phyloP scores from a whole-genome alignment of 331 rosid genomes.

The Malus hybrid region DNA sequence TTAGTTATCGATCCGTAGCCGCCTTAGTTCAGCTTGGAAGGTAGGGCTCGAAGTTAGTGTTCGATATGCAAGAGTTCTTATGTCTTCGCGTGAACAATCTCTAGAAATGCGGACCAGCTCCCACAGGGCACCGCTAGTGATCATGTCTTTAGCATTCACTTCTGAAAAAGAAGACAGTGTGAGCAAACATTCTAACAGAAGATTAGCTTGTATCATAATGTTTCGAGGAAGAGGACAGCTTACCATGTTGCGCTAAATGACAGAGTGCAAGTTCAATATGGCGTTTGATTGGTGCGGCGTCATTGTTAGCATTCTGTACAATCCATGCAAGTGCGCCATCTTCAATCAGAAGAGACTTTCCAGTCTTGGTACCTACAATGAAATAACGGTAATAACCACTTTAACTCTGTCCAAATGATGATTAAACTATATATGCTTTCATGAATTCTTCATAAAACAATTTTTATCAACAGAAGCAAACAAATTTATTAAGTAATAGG shows the following conservation, averaged over 20 bases:
- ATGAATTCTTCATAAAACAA: not conserved
- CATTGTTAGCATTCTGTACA: slow-evolving; percentile 89
- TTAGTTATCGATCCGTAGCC: slow-evolving; percentile 49
- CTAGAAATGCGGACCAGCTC: slow-evolving; percentile 86
- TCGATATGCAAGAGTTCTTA: slow-evolving; percentile 83
- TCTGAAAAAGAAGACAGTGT: slow-evolving; percentile 44
- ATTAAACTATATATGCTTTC: not conserved
- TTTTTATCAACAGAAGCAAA: not conserved
- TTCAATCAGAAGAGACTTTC: slow-evolving; percentile 83
- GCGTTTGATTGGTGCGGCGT: slow-evolving; percentile 83
- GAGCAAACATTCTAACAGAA: not conserved
- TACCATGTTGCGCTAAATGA: slow-evolving; percentile 97
- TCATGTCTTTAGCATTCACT: slow-evolving; percentile 89
- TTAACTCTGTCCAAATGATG: not conserved
- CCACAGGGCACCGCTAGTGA: slow-evolving; percentile 85
- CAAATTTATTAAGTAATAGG: not conserved
- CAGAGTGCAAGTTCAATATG: slow-evolving; percentile 96
- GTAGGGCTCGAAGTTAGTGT: slow-evolving; percentile 68
- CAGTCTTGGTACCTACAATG: slow-evolving; percentile 63
- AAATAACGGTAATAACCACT: not conserved
- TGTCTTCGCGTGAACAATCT: slow-evolving; percentile 91
- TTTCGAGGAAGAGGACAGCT: not conserved
- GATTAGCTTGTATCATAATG: slow-evolving; percentile 11
- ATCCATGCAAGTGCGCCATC: slow-evolving; percentile 98
- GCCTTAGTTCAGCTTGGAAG: slow-evolving; percentile 86